Evolutionary conservation across 257 asterid genomes (phyloP).

Genomic region (Nyctanthes arbortristis): DNA sequence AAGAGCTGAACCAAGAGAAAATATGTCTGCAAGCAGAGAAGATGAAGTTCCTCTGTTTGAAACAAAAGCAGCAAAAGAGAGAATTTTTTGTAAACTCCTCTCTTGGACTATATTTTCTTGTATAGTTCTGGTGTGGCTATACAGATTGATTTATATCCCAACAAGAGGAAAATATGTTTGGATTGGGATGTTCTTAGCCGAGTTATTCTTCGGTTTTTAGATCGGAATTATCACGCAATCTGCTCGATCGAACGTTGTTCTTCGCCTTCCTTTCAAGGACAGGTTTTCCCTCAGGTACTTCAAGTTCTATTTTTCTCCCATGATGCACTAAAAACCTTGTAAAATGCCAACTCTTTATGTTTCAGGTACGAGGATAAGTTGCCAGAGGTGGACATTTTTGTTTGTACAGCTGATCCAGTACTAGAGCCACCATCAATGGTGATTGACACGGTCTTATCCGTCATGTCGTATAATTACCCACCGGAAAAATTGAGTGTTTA

Average conservation of each 20-base stretch:
- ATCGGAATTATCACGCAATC: constrained; percentile 72
- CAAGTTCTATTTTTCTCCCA: background rate
- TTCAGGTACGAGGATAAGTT: constrained; percentile 43
- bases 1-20: constrained; percentile 19
- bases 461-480: constrained; percentile 49
- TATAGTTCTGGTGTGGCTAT: constrained; percentile 38
- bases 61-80: constrained; percentile 43
- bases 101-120: constrained; percentile 36
- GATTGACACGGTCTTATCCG: constrained; percentile 46
- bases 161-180: constrained; percentile 45
- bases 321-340: no score
- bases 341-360: background rate
- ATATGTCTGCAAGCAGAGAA: constrained; percentile 15
- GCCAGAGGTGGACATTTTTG: constrained; percentile 48
- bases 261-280: constrained; percentile 46
- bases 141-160: constrained; percentile 52
- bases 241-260: constrained; percentile 52
- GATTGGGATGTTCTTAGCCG: constrained; percentile 54
- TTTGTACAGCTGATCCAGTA: constrained; percentile 59
- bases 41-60: constrained; percentile 46
- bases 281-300: constrained; percentile 47
- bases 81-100: constrained; percentile 25
- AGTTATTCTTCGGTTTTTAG: constrained; percentile 47
- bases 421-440: constrained; percentile 58
- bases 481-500: constrained; percentile 47